Conservation (phyloP, 129 eudicot species). For the Heracleum sosnowskyi region DNA sequence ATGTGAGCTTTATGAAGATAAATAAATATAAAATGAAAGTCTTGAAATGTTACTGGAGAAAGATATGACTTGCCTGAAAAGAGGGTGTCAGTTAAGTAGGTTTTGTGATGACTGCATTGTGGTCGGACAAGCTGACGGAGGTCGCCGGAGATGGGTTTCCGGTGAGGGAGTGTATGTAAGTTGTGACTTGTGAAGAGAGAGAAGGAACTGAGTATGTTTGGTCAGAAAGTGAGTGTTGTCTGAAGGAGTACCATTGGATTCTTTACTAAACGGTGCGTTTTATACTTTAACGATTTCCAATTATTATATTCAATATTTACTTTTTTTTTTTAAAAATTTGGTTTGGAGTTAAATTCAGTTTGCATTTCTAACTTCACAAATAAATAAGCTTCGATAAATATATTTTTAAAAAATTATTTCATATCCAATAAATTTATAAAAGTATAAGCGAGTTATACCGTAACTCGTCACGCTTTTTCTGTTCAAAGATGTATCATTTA, state of each 20-base stretch:
- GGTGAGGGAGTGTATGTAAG: not conserved
- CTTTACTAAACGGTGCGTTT: not conserved
- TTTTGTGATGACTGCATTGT: conserved; percentile 9
- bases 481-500: no score
- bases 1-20: not conserved
- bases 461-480: no score
- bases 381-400: no score
- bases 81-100: not conserved
- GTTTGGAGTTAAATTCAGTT: no score
- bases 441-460: no score
- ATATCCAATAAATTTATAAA: no score
- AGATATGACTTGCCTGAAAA: conserved; percentile 6
- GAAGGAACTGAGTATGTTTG: not conserved
- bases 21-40: not conserved
- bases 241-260: not conserved
- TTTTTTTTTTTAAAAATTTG: no score
- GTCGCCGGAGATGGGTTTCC: conserved; percentile 14
- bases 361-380: no score
- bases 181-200: conserved; percentile 4
- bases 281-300: no score
- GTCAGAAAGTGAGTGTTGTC: not conserved
- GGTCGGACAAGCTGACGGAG: conserved; percentile 1
- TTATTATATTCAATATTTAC: no score
- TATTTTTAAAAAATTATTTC: no score
- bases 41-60: not conserved